phyloP scores from a whole-genome alignment of 2,329 filamentous ascomycete species.

The Aspergillus alliaceus region DNA sequence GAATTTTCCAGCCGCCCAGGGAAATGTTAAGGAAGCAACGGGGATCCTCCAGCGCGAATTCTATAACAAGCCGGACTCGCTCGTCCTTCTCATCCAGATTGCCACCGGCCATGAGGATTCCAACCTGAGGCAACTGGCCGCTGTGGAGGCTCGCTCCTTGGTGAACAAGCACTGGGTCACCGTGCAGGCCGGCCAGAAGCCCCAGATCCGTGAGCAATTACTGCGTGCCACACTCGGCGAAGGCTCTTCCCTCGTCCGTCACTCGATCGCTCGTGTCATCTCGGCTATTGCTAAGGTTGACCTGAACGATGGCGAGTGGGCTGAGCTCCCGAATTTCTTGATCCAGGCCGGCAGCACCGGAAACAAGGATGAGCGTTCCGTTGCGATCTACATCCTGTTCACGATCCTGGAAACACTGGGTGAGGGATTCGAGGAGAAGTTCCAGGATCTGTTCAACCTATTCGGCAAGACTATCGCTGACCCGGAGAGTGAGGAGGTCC shows the following conservation, averaged over 20 bases:
- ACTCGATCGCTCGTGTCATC: slow-evolving; percentile 84
- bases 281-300: slow-evolving; percentile 84
- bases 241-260: slow-evolving; percentile 71
- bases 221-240: slow-evolving; percentile 83
- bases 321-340: slow-evolving; percentile 75
- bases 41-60: slow-evolving; percentile 89
- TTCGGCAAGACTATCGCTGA: slow-evolving; percentile 88
- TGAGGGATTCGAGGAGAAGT: slow-evolving; percentile 78
- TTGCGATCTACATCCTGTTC: slow-evolving; percentile 90
- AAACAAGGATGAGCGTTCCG: slow-evolving; percentile 77
- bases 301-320: slow-evolving; percentile 82
- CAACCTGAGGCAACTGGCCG: slow-evolving; percentile 81
- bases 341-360: slow-evolving; percentile 75
- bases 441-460: slow-evolving; percentile 74
- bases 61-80: slow-evolving; percentile 80
- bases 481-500: slow-evolving; percentile 84
- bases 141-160: slow-evolving; percentile 82
- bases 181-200: slow-evolving; percentile 73
- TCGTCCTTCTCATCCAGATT: slow-evolving; percentile 84
- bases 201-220: slow-evolving; percentile 75
- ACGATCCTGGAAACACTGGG: slow-evolving; percentile 87
- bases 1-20: slow-evolving; percentile 70
- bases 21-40: slow-evolving; percentile 85
- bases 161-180: slow-evolving; percentile 83
- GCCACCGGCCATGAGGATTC: slow-evolving; percentile 72